These are phyloP conservation scores for Didymosphaeria variabile DNA, from an alignment of 2,329 filamentous ascomycete genomes.

Conservation along the genomic window DNA sequence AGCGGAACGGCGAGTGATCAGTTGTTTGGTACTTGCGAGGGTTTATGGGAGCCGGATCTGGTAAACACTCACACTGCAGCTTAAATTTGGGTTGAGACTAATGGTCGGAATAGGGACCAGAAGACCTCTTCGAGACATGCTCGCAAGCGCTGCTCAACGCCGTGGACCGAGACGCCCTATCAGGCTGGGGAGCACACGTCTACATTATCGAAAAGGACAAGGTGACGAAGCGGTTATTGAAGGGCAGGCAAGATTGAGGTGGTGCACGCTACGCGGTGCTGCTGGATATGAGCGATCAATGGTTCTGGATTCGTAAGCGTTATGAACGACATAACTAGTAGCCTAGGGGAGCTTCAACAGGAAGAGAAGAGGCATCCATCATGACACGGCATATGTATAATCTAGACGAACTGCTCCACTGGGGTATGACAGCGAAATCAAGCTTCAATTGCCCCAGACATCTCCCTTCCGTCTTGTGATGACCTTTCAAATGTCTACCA, in stretches of 20 bases:
- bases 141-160: constrained; percentile 95
- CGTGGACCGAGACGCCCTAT: constrained; percentile 94
- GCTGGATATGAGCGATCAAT: constrained; percentile 24
- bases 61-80: constrained; percentile 57
- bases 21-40: constrained; percentile 98
- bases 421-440: constrained; percentile 20
- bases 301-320: constrained; percentile 25
- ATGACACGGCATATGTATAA: constrained; percentile 28
- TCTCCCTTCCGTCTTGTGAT: not conserved
- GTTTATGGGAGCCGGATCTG: constrained; percentile 96
- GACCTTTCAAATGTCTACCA: not conserved
- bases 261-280: constrained; percentile 19
- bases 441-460: constrained; percentile 4
- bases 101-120: constrained; percentile 69
- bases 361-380: constrained; percentile 13
- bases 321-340: constrained; percentile 9
- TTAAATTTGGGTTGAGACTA: constrained; percentile 12
- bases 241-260: constrained; percentile 85
- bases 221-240: constrained; percentile 98
- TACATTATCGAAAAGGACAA: constrained; percentile 99
- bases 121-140: constrained; percentile 97
- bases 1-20: constrained; percentile 96
- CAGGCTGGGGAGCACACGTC: constrained; percentile 97
- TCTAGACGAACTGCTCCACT: constrained; percentile 14
- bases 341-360: constrained; percentile 6